Conservation (phyloP, 805 yeast genomes). For the Cyberlindnera mycetangii region DNA sequence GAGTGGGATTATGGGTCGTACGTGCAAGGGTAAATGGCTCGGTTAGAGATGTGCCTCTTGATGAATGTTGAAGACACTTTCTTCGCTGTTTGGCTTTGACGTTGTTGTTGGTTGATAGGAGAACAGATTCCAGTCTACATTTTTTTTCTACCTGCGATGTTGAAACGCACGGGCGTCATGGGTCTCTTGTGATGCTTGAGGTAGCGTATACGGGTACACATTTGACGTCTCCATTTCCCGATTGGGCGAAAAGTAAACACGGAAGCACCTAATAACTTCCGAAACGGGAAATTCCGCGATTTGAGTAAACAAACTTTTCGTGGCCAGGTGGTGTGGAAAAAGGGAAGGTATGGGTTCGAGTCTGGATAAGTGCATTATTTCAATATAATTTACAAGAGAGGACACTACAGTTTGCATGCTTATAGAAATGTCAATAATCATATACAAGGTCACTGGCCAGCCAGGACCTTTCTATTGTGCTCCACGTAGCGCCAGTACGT, state of each 20-base stretch:
- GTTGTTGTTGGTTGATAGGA: not conserved
- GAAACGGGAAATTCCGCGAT: slow-evolving; percentile 5
- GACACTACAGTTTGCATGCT: too few species aligned
- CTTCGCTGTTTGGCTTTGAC: not conserved
- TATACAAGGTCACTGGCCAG: slow-evolving; percentile 3
- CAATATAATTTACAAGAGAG: too few species aligned
- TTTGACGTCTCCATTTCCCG: slow-evolving; percentile 2
- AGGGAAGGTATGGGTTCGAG: not conserved
- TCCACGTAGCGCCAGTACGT: slow-evolving; percentile 27
- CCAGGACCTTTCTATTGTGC: slow-evolving; percentile 6
- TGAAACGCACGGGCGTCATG: not conserved
- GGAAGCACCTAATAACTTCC: slow-evolving; percentile 8
- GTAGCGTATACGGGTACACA: not conserved
- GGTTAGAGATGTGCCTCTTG: not conserved
- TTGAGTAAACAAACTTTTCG: not conserved
- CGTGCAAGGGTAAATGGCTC: too few species aligned
- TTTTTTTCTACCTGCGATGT: not conserved
- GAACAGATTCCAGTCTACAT: not conserved
- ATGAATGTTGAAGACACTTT: too few species aligned
- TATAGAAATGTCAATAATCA: too few species aligned
- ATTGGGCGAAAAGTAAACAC: slow-evolving; percentile 16
- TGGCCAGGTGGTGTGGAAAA: not conserved
- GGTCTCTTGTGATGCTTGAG: not conserved
- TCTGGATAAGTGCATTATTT: too few species aligned
- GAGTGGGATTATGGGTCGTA: slow-evolving; percentile 7